phyloP scores from a whole-genome alignment of 306 rosid species.

The Hippophae rhamnoides region DNA sequence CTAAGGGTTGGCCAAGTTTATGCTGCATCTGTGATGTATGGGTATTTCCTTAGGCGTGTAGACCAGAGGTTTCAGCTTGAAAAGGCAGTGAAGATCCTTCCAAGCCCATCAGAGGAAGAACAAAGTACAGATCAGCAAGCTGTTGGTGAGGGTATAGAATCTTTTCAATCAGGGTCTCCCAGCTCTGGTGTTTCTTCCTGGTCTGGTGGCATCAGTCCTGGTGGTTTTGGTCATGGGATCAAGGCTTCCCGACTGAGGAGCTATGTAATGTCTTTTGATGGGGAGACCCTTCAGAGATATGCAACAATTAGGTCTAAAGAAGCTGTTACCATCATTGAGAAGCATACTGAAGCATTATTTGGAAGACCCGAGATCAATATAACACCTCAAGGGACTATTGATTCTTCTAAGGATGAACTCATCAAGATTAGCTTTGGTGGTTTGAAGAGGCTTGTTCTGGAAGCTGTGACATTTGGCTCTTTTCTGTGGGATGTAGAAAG shows the following conservation, averaged over 20 bases:
- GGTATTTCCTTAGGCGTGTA: slow-evolving; percentile 83
- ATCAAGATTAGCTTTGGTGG: slow-evolving; percentile 79
- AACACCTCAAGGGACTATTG: slow-evolving; percentile 53
- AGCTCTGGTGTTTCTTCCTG: slow-evolving; percentile 57
- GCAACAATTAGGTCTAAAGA: slow-evolving; percentile 85
- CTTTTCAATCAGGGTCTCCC: slow-evolving; percentile 26
- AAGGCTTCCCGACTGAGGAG: slow-evolving; percentile 53
- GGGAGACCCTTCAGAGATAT: slow-evolving; percentile 78
- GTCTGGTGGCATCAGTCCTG: slow-evolving; percentile 37
- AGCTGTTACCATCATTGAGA: slow-evolving; percentile 73
- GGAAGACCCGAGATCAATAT: slow-evolving; percentile 69
- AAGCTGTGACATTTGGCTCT: slow-evolving; percentile 85
- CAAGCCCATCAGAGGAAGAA: slow-evolving; percentile 26
- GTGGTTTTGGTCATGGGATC: slow-evolving; percentile 29
- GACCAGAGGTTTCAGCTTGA: slow-evolving; percentile 92
- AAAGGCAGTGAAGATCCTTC: slow-evolving; percentile 82
- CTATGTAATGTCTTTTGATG: slow-evolving; percentile 86
- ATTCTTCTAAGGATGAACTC: slow-evolving; percentile 55
- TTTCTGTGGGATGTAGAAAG: slow-evolving; percentile 94
- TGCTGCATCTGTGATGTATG: slow-evolving; percentile 91
- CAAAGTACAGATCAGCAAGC: slow-evolving; percentile 25
- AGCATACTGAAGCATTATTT: slow-evolving; percentile 88
- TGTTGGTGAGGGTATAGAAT: slow-evolving; percentile 21
- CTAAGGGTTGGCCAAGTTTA: slow-evolving; percentile 86
- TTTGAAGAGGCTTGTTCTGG: slow-evolving; percentile 70